These are phyloP conservation scores for Teunomyces lycoperdinae DNA, from an alignment of 805 yeast genomes.

Conservation along the genomic window DNA sequence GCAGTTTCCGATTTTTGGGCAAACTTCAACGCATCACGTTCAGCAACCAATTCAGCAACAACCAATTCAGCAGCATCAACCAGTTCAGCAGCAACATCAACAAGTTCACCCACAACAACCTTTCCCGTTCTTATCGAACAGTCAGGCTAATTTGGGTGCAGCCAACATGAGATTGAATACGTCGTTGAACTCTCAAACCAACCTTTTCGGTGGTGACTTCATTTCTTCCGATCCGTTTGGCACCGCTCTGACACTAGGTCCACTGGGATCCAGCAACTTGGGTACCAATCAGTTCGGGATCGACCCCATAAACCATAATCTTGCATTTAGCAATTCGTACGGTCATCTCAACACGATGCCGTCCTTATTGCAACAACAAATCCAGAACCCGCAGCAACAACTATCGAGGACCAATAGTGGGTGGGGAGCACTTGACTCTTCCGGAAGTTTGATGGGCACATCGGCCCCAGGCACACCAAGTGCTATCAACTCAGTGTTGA, in stretches of 20 bases:
- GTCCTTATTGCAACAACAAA: slow-evolving; percentile 15
- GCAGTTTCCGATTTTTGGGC: background rate
- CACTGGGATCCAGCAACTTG: slow-evolving; percentile 7
- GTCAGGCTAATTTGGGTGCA: slow-evolving; percentile 22
- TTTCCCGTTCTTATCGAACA: slow-evolving; percentile 25
- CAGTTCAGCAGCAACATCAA: slow-evolving; percentile 5
- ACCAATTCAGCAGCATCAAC: slow-evolving; percentile 1
- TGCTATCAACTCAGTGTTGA: slow-evolving; percentile 18
- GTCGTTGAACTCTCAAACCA: slow-evolving; percentile 13
- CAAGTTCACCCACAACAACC: slow-evolving; percentile 10
- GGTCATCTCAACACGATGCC: slow-evolving; percentile 24
- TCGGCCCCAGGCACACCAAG: slow-evolving; percentile 30
- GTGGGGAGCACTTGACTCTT: slow-evolving; percentile 35
- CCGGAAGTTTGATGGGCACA: slow-evolving; percentile 15
- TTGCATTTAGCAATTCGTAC: slow-evolving; percentile 15
- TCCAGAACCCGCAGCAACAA: slow-evolving; percentile 22
- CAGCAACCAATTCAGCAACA: slow-evolving; percentile 7
- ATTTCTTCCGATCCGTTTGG: slow-evolving; percentile 18
- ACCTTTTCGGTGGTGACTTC: slow-evolving; percentile 23
- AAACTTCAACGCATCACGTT: background rate
- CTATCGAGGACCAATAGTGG: slow-evolving; percentile 35
- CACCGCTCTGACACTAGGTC: slow-evolving; percentile 9
- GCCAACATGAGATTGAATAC: slow-evolving; percentile 23
- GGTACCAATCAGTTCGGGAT: slow-evolving; percentile 24
- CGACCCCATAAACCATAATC: slow-evolving; percentile 18